These are phyloP conservation scores for Solanum etuberosum DNA, from an alignment of 257 asterid genomes.

Conservation along the genomic window DNA sequence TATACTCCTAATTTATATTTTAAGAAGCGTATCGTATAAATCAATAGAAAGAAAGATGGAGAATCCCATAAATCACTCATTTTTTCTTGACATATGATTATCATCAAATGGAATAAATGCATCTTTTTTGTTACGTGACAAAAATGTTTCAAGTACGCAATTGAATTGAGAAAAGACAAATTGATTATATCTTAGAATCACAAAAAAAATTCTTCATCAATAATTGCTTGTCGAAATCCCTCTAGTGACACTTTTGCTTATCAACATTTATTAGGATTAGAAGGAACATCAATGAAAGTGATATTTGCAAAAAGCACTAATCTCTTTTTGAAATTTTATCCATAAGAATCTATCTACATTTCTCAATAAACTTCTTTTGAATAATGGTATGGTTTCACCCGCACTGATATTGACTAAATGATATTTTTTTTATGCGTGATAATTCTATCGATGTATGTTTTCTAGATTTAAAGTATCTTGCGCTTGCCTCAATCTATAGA, in stretches of 20 bases:
- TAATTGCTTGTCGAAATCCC: not conserved
- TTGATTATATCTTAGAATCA: not conserved
- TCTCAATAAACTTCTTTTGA: not conserved
- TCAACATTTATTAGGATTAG: not conserved
- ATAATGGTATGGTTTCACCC: not conserved
- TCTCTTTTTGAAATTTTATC: not conserved
- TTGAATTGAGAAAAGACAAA: not conserved
- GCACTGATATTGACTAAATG: not conserved
- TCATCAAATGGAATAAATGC: not conserved
- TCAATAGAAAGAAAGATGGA: not conserved
- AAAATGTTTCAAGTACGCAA: not conserved
- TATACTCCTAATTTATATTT: not conserved
- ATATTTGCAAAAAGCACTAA: not conserved
- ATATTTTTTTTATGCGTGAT: not conserved
- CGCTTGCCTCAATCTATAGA: not conserved
- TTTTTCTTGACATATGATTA: not conserved
- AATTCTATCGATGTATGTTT: not conserved
- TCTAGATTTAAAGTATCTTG: not conserved
- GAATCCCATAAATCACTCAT: not conserved
- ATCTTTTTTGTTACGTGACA: not conserved
- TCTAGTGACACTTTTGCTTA: not conserved
- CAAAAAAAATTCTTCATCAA: not conserved
- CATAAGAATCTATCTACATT: not conserved
- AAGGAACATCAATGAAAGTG: not conserved
- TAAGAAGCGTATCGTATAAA: not conserved